A percentile compares a stretch with the other conserved stretches of the same genome.
Conservation (phyloP, 495 filamentous ascomycete genomes). For the Aspergillus diversus region DNA sequence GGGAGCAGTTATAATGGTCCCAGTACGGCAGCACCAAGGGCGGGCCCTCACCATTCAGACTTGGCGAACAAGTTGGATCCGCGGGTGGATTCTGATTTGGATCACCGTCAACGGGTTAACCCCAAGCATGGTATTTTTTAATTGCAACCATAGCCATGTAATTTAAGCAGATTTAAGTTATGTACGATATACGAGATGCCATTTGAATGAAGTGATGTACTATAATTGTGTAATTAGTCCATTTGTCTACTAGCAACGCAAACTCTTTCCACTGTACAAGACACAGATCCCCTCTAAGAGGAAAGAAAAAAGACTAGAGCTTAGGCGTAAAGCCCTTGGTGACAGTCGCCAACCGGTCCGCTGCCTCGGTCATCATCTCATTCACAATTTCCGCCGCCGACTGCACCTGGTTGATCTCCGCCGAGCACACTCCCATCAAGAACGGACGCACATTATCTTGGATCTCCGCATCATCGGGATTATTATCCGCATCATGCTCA, state of each 20-base stretch:
- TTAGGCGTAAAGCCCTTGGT: conserved; percentile 61
- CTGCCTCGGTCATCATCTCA: conserved; percentile 84
- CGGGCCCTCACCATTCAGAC: conserved; percentile 18
- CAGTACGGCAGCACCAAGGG: background rate
- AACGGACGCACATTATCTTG: conserved; percentile 90
- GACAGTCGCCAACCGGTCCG: conserved; percentile 66
- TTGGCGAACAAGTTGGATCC: conserved; percentile 29
- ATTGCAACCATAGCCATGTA: background rate
- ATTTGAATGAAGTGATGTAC: too few species aligned
- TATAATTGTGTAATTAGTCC: too few species aligned
- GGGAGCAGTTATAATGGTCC: background rate
- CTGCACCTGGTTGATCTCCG: conserved; percentile 91
- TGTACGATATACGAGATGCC: too few species aligned
- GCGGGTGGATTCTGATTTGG: conserved; percentile 26
- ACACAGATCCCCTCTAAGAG: background rate
- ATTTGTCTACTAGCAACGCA: too few species aligned
- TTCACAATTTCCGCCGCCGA: conserved; percentile 89
- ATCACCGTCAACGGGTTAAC: conserved; percentile 5
- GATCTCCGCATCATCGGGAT: conserved; percentile 74
- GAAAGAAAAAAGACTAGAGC: conserved; percentile 49
- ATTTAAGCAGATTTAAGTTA: too few species aligned
- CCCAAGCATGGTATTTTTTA: background rate
- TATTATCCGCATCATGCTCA: conserved; percentile 87
- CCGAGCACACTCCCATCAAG: conserved; percentile 95
- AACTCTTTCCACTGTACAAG: background rate